Evolutionary conservation across 305 asterid genomes (phyloP), one percentile per base, ranked within the genome.

Genomic region (Lippia alba): DNA sequence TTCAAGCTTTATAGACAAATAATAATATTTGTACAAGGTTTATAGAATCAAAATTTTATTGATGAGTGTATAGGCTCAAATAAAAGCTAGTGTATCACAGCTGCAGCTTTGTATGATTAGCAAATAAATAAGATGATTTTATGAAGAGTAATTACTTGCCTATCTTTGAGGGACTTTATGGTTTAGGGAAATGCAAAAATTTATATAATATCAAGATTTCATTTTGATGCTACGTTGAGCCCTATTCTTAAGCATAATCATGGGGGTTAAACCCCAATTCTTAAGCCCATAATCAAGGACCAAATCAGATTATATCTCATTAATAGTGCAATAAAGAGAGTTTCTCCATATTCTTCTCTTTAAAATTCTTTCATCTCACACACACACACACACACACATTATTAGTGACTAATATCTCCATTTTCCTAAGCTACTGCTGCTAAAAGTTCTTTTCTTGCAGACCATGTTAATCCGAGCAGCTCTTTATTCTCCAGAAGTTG

Each of bases 391-490:
- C 41, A 36, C 41, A 4, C 41, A 36, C 41, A 36, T 36, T 8
- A 36, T 36, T 36, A 36, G 41, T 44, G 10, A 44, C 49, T 44
- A 44, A 44, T 11, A 10, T 44, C 17, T 17, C 6, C 34, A 9
- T 18, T 44, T 57, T 30, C 59, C 57, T 56, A 41, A 24, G 49
- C 49, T 44, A 15, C 15, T 63, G 24, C 33, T 55, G 53, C 66
- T 15, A 53, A 36, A 64, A 66, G 76, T 74, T 78, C 74, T 65
- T 74, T 74, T 65, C 76, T 65, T 74, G 76, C 44, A 66, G 11
- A 40, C 65, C 39, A 67, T 68, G 76, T 44, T 49, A 16, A 20
- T 56, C 61, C 49, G 18, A 11, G 56, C 49, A 12, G 44, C 62
- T 9, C 62, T 9, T 32, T 73, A 12, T 51, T 69, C 58, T 69